Evolutionary conservation across 1,284 basidiomycete genomes (phyloP).

Genomic region (Heterobasidion irregulare): DNA sequence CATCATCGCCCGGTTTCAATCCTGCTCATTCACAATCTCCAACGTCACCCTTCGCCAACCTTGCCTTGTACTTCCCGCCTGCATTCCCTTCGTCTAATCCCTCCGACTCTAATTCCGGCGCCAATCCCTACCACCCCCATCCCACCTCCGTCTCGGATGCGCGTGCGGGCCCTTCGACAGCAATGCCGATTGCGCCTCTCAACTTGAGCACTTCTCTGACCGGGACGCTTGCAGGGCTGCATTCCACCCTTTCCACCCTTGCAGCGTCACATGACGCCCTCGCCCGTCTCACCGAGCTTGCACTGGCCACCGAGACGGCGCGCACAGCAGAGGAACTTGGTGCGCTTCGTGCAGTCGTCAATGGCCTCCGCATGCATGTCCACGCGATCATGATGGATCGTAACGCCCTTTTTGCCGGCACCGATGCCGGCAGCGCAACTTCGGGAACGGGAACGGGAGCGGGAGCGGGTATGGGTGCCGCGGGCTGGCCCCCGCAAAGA

Average conservation of each 20-base stretch:
- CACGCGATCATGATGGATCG: slow-evolving; percentile 13
- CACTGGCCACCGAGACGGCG: slow-evolving; percentile 68
- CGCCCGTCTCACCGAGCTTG: slow-evolving; percentile 54
- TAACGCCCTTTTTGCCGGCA: background rate
- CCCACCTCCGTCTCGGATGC: slow-evolving; percentile 4
- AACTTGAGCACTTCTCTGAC: slow-evolving; percentile 33
- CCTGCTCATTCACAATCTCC: slow-evolving; percentile 2
- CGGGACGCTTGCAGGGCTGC: slow-evolving; percentile 47
- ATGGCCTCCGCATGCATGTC: slow-evolving; percentile 78
- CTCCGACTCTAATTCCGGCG: background rate
- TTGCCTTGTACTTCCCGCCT: slow-evolving; percentile 45
- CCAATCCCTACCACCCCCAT: slow-evolving; percentile 8
- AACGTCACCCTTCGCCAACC: slow-evolving; percentile 12
- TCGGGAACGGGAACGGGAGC: background rate
- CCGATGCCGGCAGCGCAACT: background rate
- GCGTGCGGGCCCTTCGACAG: slow-evolving; percentile 10
- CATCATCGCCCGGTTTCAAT: background rate
- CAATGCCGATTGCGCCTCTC: slow-evolving; percentile 1
- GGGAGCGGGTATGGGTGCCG: background rate
- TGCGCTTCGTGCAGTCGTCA: slow-evolving; percentile 62
- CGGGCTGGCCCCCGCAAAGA: slow-evolving; percentile 4
- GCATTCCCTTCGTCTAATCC: slow-evolving; percentile 9
- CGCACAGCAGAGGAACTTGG: slow-evolving; percentile 42
- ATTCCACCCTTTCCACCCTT: slow-evolving; percentile 52
- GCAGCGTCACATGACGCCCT: slow-evolving; percentile 56